phyloP scores from a whole-genome alignment of 169 alveolate species.

The Plasmodium vinckei region DNA sequence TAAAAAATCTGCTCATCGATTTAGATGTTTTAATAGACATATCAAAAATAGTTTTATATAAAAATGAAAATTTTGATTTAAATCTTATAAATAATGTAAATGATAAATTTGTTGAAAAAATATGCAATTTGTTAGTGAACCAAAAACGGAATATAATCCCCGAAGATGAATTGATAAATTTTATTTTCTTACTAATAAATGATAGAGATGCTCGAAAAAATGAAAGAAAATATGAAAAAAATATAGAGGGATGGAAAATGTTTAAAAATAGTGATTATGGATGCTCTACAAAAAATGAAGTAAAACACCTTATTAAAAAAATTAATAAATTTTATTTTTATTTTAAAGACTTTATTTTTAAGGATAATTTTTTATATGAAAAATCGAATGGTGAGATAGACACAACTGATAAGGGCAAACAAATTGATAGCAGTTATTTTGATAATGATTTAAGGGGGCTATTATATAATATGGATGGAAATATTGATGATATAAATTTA shows the following conservation, averaged over 20 bases:
- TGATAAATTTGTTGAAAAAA: slow-evolving; percentile 60
- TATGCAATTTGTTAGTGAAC: slow-evolving; percentile 17
- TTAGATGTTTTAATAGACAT: slow-evolving; percentile 40
- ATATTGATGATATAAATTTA: too few species aligned
- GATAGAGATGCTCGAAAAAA: slow-evolving; percentile 19
- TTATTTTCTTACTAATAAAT: slow-evolving; percentile 36
- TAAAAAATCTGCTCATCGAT: slow-evolving; percentile 23
- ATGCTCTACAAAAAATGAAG: slow-evolving; percentile 62
- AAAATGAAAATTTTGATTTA: slow-evolving; percentile 41
- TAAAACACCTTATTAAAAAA: slow-evolving; percentile 28
- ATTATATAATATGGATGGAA: too few species aligned
- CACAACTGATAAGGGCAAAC: too few species aligned
- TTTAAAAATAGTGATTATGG: neutral
- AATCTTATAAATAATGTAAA: slow-evolving; percentile 49
- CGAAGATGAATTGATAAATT: slow-evolving; percentile 50
- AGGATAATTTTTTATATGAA: too few species aligned
- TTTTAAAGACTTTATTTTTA: slow-evolving; percentile 20
- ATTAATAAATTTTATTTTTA: slow-evolving; percentile 60
- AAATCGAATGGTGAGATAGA: too few species aligned
- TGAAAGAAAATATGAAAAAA: neutral
- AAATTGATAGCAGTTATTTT: too few species aligned
- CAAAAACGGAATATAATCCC: slow-evolving; percentile 30
- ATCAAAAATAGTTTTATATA: slow-evolving; percentile 14
- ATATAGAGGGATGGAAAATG: neutral
- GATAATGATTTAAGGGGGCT: too few species aligned